Evolutionary conservation across 2,329 filamentous ascomycete genomes (phyloP).

Genomic region (Colletotrichum sp.): DNA sequence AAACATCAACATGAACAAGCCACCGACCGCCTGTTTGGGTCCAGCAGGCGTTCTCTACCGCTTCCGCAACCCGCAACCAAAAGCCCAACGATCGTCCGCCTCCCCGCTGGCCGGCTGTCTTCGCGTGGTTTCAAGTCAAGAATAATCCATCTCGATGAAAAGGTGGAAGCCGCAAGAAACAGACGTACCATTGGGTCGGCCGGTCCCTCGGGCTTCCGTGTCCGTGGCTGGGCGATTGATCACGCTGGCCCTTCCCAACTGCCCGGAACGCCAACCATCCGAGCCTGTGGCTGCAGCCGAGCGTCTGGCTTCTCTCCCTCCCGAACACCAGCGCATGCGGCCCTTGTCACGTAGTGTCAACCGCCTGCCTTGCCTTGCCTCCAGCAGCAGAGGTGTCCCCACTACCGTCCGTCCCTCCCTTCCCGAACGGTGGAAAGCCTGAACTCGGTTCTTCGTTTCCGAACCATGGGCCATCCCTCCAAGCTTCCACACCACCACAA

Average conservation of each 20-base stretch:
- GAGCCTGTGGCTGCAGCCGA: slow-evolving; percentile 20
- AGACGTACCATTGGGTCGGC: neutral
- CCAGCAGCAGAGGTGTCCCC: neutral
- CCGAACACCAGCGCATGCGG: neutral
- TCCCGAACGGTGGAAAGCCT: neutral
- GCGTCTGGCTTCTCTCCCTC: slow-evolving; percentile 19
- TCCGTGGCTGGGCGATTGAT: slow-evolving; percentile 8
- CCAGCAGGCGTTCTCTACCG: neutral
- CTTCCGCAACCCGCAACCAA: neutral
- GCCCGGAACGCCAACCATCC: slow-evolving; percentile 20
- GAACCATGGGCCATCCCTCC: slow-evolving; percentile 7
- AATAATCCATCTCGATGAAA: neutral
- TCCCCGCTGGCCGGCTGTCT: neutral
- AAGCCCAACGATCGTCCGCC: neutral
- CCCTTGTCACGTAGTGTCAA: neutral
- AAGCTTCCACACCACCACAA: neutral
- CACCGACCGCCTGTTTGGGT: neutral
- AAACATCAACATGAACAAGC: neutral
- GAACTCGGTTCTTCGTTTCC: slow-evolving; percentile 9
- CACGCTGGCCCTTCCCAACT: slow-evolving; percentile 15
- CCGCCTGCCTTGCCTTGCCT: neutral
- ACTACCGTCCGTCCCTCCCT: neutral
- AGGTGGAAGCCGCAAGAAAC: neutral
- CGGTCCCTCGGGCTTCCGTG: slow-evolving; percentile 13
- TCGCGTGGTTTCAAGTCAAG: neutral